Evolutionary conservation across 148 eudicot genomes (phyloP), one percentile per base, ranked within the genome.

Genomic region (Rhododendron ferrugineum): DNA sequence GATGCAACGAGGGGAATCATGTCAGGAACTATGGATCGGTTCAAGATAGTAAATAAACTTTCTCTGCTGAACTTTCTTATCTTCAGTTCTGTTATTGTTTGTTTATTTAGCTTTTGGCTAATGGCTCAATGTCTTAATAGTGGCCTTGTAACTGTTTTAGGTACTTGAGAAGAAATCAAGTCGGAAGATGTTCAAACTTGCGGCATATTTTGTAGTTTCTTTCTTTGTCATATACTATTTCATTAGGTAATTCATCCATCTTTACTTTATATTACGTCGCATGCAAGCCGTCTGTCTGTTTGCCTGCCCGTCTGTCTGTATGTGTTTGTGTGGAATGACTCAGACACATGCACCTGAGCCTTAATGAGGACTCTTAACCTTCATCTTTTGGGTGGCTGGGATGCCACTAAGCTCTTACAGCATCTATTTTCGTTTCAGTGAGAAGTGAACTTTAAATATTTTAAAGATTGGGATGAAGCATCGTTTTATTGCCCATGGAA

Each of bases 1-100:
- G 98, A 96, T 92, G 85, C 96, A 84, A 92, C 98, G n/a, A 92
- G 98, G 88, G 98, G 98, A 70, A 88, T 93, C 83, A 84, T 96
- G 90, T 94, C 96, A 42, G 93, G 95, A 80, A 94, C 98, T 68
- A 92, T 96, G 86, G 92, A 92, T 85, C 92, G 94, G 74, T 96
- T 93, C 90, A 94, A 93, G 89, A 93, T 86, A 93, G 99, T 96
- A 87, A 84, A 87, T 77, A 46, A 81, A 66, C 78, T 32, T 40
- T 16, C 62, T 75, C 42, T 80, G 32, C 84, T 74, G 11, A 80
- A 49, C 50, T 32, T 34, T 80, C 75, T 54, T 79, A 42, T 82
- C 76, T 84, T 68, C 9, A 36, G 8, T 40, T 49, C 50, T 37
- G 49, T 76, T 5, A 20, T 44, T 52, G 15, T n/a, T 72, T 85